These are phyloP conservation scores for Saccharomyces pastorianus DNA, from an alignment of 1,139 yeast species.

Conservation along the genomic window DNA sequence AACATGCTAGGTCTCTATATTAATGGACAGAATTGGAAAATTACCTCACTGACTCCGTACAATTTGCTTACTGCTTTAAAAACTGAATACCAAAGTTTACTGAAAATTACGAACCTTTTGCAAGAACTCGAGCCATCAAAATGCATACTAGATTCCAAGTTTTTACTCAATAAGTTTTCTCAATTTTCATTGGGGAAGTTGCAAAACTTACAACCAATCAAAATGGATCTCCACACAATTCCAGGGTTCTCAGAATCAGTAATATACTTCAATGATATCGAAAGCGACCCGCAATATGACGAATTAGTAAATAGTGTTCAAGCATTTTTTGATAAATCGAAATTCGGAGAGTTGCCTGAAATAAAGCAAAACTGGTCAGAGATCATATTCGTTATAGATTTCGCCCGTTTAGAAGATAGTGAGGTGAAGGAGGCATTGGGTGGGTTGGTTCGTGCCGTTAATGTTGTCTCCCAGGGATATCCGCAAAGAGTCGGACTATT, in stretches of 20 bases:
- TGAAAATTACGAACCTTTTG: constrained; percentile 6
- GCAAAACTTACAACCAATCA: constrained; percentile 26
- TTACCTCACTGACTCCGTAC: constrained; percentile 18
- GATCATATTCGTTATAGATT: constrained; percentile 60
- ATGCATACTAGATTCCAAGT: constrained; percentile 8
- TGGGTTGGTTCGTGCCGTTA: constrained; percentile 39
- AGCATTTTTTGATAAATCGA: constrained; percentile 36
- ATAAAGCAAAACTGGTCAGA: constrained; percentile 71
- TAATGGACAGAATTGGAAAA: constrained; percentile 47
- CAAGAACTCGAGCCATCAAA: constrained; percentile 1
- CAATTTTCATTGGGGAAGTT: constrained; percentile 17
- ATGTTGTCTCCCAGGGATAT: constrained; percentile 47
- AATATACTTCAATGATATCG: constrained; percentile 72
- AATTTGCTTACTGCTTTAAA: constrained; percentile 17
- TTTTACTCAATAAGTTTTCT: constrained; percentile 16
- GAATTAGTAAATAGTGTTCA: constrained; percentile 40
- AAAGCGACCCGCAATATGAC: constrained; percentile 48
- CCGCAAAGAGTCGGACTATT: constrained; percentile 79
- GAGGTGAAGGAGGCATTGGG: constrained; percentile 40
- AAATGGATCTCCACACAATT: constrained; percentile 28
- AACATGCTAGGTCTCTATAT: constrained; percentile 44
- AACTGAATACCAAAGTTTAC: constrained; percentile 12
- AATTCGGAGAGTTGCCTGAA: constrained; percentile 58
- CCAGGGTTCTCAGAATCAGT: constrained; percentile 36
- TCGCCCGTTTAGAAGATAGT: constrained; percentile 45